These are phyloP conservation scores for Megacollybia marginata DNA, from an alignment of 768 basidiomycete genomes.

Conservation along the genomic window DNA sequence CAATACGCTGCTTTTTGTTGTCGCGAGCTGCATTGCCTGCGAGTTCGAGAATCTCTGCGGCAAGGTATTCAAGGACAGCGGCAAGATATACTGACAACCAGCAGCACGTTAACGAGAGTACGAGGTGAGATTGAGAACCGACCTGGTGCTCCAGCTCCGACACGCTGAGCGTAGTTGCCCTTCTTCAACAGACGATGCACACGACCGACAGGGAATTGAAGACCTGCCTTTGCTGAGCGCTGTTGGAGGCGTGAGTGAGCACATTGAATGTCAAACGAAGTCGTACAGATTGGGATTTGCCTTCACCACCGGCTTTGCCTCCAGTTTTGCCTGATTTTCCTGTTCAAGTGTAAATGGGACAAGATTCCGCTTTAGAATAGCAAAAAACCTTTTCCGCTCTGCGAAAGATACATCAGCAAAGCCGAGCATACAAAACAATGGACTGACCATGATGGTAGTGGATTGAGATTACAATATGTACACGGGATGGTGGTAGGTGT, in stretches of 20 bases:
- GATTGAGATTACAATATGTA: not conserved
- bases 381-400: conserved; percentile 1
- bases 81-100: conserved; percentile 72
- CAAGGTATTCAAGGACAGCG: conserved; percentile 86
- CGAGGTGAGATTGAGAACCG: conserved; percentile 7
- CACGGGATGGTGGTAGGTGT: not conserved
- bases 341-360: not conserved
- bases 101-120: conserved; percentile 8
- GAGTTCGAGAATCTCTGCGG: conserved; percentile 87
- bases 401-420: not conserved
- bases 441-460: not conserved
- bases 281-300: conserved; percentile 37
- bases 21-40: conserved; percentile 65
- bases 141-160: conserved; percentile 87
- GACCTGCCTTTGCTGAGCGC: conserved; percentile 67
- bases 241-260: conserved; percentile 21
- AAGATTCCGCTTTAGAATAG: not conserved
- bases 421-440: not conserved
- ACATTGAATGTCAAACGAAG: not conserved
- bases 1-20: conserved; percentile 74
- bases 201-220: conserved; percentile 89
- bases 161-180: conserved; percentile 83
- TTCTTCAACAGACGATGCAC: conserved; percentile 83
- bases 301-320: conserved; percentile 40
- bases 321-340: conserved; percentile 46